Base-by-base conservation (phyloP, 495 filamentous ascomycete species). In the Stereocaulon alpinum region DNA sequence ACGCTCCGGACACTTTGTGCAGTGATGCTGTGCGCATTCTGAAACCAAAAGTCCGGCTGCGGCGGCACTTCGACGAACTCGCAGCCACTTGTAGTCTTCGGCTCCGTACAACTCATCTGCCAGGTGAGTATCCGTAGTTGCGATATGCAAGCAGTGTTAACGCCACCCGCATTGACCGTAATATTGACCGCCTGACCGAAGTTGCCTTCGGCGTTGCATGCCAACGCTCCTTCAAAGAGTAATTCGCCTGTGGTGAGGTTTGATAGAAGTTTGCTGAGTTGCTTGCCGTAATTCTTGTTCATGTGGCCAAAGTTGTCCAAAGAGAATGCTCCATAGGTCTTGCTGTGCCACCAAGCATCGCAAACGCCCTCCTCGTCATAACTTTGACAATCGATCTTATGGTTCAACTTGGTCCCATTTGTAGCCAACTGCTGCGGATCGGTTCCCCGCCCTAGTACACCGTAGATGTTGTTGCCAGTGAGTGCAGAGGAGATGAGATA, bases 311-410 rank as follows among this genome's bases (percentile, higher is more conserved):
- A 49, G 53, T 56, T 49, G 17, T 56, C n/a, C 12, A 56, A 42
- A n/a, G 53, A 47, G 18, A 61, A 61, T 15, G 59, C 52, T 14
- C 27, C n/a, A 18, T 56, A 56, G 42, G 43, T 56, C n/a, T 44
- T 43, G 29, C 59, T 61, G 53, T 61, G 56, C 52, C 51, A 56
- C 52, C 52, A 61, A 18, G 59, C 59, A 51, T 61, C 59, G 34
- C 59, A 61, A 11, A 61, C 52, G 15, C 48, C 40, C 32, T 61
- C 52, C 9, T 40, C 59, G 32, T 61, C 40, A 30, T 47, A 50
- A 24, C 14, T 41, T 22, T 61, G 6, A 41, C 43, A 49, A 7
- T 56, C 41, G 43, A 56, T 40, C 32, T 56, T 24, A 12, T 47
- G 49, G 22, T 29, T 49, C 4, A 59, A 12, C 20, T 37, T 41